Evolutionary conservation across 192 early-diverging fungal species (phyloP).

Genomic region (Backusella tuberculispora): DNA sequence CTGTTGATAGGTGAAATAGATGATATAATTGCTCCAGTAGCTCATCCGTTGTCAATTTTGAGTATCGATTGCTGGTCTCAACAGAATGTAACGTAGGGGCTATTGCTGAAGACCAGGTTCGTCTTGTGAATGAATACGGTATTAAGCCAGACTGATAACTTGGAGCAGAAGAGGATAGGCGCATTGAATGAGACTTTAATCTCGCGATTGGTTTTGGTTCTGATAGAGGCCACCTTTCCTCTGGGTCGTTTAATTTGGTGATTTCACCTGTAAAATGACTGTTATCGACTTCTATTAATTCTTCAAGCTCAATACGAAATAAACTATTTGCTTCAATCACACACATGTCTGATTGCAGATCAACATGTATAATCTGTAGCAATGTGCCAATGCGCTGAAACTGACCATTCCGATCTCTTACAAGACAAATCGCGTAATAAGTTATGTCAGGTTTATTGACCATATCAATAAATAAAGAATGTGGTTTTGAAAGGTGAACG

Average conservation of each 20-base stretch:
- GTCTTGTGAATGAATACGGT: background rate
- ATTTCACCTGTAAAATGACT: slow-evolving; percentile 50
- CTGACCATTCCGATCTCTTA: slow-evolving; percentile 20
- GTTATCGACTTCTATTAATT: slow-evolving; percentile 36
- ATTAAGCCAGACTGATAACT: background rate
- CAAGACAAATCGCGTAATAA: slow-evolving; percentile 53
- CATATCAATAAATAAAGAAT: slow-evolving; percentile 10
- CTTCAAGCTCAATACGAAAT: slow-evolving; percentile 45
- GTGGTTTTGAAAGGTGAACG: background rate
- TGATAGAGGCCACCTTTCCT: background rate
- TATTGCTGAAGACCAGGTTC: background rate
- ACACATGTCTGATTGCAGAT: slow-evolving; percentile 49
- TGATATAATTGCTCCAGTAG: background rate
- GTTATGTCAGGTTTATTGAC: slow-evolving; percentile 31
- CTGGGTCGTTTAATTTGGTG: slow-evolving; percentile 47
- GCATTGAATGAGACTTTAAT: background rate
- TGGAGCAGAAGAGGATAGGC: background rate
- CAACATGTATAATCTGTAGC: slow-evolving; percentile 47
- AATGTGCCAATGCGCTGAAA: slow-evolving; percentile 51
- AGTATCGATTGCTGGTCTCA: background rate
- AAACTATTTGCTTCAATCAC: slow-evolving; percentile 53
- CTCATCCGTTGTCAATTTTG: background rate
- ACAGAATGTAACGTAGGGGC: background rate
- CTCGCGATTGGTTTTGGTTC: background rate
- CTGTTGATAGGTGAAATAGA: background rate